Evolutionary conservation across 306 rosid genomes (phyloP), one percentile per base, ranked within the genome.

Genomic region (Sicyos baderoa): DNA sequence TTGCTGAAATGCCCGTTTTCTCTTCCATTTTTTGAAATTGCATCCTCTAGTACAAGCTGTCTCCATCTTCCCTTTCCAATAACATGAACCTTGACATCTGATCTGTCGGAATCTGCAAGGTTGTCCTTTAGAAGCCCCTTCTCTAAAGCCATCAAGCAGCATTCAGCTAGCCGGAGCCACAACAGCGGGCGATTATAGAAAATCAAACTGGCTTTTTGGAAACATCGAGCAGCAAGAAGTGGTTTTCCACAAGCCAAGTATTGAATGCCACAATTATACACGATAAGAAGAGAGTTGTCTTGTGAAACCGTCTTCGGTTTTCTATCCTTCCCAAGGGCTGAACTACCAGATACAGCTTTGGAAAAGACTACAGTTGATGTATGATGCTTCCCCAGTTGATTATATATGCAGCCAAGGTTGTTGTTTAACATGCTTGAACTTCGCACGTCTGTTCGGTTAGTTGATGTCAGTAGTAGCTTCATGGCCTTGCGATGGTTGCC

Each of bases 91-190:
- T 84, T 82, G 71, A 90, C 72, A 71, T 87, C 95, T 73, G 87
- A 80, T 66, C 67, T 84, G 49, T 82, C 87, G 12, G 88, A 80
- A 51, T 83, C 79, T 51, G 75, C 64, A 49, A 25, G 63, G 76
- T 67, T 68, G 59, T 82, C 64, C 72, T 80, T 84, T 58, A 86
- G 71, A 13, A 88, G 79, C 58, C 96, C 99, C 77, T 81, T 88
- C 76, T 87, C 89, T 51, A 84, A 76, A 76, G 97, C 99, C 99
- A 94, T 85, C 78, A 94, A 82, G 86, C 97, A 94, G 90, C 96
- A 90, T 62, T 94, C 99, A 9, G 97, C 88, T 57, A 94, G 83
- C 63, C 99, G 88, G 74, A 94, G 99, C 99, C 99, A 94, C 85
- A 94, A 77, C 56, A 94, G 83, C 68, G 99, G 96, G 59, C 89